Percentiles rank a stretch among this genome's conserved stretches.
phyloP scores from a whole-genome alignment of 192 early-diverging fungal genomes.

The Diversispora epigaea region DNA sequence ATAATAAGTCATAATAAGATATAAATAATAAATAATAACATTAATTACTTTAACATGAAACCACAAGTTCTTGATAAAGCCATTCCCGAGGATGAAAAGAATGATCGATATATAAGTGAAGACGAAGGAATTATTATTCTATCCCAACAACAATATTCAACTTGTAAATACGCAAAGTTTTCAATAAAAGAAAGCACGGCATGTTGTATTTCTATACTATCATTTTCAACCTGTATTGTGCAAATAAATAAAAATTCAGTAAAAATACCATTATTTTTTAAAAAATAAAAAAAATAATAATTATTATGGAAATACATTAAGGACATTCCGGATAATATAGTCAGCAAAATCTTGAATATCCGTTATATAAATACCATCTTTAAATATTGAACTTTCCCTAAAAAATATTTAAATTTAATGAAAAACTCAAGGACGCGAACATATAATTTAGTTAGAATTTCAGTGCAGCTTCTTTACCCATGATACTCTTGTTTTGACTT shows the following conservation, averaged over 20 bases:
- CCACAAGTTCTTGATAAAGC: constrained; percentile 51
- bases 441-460: not conserved
- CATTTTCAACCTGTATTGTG: constrained; percentile 33
- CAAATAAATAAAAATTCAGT: too few species aligned
- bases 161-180: constrained; percentile 35
- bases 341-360: constrained; percentile 42
- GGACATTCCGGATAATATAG: constrained; percentile 44
- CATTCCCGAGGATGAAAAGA: constrained; percentile 49
- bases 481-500: constrained; percentile 33
- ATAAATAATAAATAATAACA: not conserved
- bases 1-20: not conserved
- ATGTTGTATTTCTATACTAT: constrained; percentile 48
- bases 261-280: too few species aligned
- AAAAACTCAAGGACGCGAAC: not conserved
- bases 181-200: constrained; percentile 53
- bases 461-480: constrained; percentile 23
- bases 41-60: constrained; percentile 39
- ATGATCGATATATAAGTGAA: constrained; percentile 43
- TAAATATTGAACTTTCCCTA: not conserved
- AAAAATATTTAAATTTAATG: not conserved
- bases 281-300: too few species aligned
- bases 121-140: constrained; percentile 50
- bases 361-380: not conserved
- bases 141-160: constrained; percentile 24
- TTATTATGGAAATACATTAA: constrained; percentile 10